phyloP scores from a whole-genome alignment of 2,329 filamentous ascomycete species.

The Plenodomus biglobosus region DNA sequence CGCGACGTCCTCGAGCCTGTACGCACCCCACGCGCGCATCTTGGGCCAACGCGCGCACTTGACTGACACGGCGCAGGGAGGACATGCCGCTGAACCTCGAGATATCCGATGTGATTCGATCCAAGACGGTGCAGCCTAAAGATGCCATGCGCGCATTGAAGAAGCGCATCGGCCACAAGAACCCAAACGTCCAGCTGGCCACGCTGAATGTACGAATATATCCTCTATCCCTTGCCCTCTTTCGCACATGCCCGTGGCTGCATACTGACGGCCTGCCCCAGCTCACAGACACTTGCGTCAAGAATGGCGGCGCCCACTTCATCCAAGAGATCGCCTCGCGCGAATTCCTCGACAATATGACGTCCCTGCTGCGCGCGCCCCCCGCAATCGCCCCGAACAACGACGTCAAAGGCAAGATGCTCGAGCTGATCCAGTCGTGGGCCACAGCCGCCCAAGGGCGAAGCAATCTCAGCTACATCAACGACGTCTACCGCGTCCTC shows the following conservation, averaged over 20 bases:
- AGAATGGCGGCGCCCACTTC: slow-evolving; percentile 96
- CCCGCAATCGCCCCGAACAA: slow-evolving; percentile 73
- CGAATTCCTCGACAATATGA: slow-evolving; percentile 97
- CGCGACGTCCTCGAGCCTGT: slow-evolving; percentile 93
- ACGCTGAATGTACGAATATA: slow-evolving; percentile 89
- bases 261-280: slow-evolving; percentile 15
- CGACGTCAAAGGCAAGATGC: slow-evolving; percentile 84
- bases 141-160: slow-evolving; percentile 98
- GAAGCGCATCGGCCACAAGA: slow-evolving; percentile 92
- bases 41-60: not conserved
- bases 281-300: slow-evolving; percentile 97
- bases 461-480: slow-evolving; percentile 80
- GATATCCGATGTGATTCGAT: slow-evolving; percentile 95
- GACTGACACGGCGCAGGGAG: slow-evolving; percentile 60
- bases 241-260: not conserved
- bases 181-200: slow-evolving; percentile 93
- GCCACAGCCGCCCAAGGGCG: slow-evolving; percentile 84
- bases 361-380: slow-evolving; percentile 82
- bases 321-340: slow-evolving; percentile 91
- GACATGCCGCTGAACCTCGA: slow-evolving; percentile 97
- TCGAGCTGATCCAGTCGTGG: slow-evolving; percentile 93
- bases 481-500: slow-evolving; percentile 79
- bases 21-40: slow-evolving; percentile 26
- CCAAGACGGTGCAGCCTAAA: slow-evolving; percentile 94
- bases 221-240: slow-evolving; percentile 22